Conservation (phyloP, 2,329 filamentous ascomycete species). For the Dothistroma pini region DNA sequence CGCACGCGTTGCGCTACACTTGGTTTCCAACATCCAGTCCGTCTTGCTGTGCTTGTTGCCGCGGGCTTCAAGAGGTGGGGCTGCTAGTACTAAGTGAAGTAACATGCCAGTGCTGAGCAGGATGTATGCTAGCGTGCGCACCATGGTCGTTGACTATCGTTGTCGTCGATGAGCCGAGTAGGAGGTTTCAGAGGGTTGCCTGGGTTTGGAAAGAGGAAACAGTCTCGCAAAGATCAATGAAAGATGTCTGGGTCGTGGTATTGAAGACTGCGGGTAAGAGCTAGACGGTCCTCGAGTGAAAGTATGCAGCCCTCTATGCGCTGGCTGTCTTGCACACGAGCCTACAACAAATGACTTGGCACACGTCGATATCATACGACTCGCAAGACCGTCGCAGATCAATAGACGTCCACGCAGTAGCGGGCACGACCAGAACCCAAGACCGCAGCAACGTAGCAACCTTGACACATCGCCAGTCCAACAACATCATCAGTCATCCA, state of each 20-base stretch:
- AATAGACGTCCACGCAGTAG: not conserved
- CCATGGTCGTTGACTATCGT: not conserved
- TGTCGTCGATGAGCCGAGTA: not conserved
- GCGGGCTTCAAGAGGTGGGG: not conserved
- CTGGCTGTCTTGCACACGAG: not conserved
- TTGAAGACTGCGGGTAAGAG: not conserved
- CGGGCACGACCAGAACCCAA: not conserved
- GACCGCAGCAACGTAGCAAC: too few species aligned
- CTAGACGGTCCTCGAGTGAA: not conserved
- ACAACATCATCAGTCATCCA: not conserved
- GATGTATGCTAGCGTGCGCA: not conserved
- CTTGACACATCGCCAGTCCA: not conserved
- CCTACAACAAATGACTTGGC: not conserved
- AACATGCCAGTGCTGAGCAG: not conserved
- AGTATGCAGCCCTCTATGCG: not conserved
- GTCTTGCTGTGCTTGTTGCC: not conserved
- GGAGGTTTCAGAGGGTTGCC: not conserved
- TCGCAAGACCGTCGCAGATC: not conserved
- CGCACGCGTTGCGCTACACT: not conserved
- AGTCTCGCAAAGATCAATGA: not conserved
- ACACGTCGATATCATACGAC: not conserved
- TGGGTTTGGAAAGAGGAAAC: not conserved
- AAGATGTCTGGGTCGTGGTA: not conserved
- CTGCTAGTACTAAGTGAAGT: not conserved
- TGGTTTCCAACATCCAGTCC: not conserved